Base-by-base conservation (phyloP, 345 rosid genomes). In the Hypericum androsaemum region DNA sequence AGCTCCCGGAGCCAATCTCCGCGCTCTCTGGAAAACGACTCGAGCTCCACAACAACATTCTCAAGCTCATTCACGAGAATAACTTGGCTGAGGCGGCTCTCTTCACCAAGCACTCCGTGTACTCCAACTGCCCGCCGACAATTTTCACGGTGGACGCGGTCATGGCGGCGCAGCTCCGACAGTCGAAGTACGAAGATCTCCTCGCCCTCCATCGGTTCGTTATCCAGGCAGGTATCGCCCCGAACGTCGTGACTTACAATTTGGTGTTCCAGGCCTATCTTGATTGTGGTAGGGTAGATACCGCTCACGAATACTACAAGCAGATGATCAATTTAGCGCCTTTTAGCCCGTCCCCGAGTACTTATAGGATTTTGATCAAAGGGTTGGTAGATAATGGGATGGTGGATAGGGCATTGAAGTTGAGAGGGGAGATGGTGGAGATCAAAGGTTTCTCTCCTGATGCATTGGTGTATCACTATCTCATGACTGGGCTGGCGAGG, bases 91-190 rank as follows among this genome's bases (percentile, higher is more conserved):
- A 90, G 71, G 98, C 98, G 5, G 92, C 96, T 0, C 71, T 90
- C 5, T 88, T 52, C 75, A 90, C 96, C 7, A 94, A 95, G 49
- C 96, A 87, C 65, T 90, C 98, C 11, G 74, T 87, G 13, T 90
- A 90, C 71, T 90, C 95, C 47, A 90, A 90, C 52, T 90, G 96
- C 74, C 78, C 86, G 2, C 98, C 98, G 6, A 77, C 98, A 10
- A 82, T 89, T 37, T 84, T 65, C 73, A 87, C 95, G 2, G 95
- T 86, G 14, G 84, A 87, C 53, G 80, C 89, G 3, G 95, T 90
- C 52, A 82, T 90, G 39, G 69, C 76, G 12, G 96, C 98, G 3
- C 92, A 79, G 66, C 76, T 90, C 45, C 96, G 95, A 22, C 96
- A 84, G 59, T 74, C 77, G 1, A 87, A 84, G 57, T 82, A 84